phyloP scores from a whole-genome alignment of 371 early-diverging fungal species.

The Globomyces sp. region DNA sequence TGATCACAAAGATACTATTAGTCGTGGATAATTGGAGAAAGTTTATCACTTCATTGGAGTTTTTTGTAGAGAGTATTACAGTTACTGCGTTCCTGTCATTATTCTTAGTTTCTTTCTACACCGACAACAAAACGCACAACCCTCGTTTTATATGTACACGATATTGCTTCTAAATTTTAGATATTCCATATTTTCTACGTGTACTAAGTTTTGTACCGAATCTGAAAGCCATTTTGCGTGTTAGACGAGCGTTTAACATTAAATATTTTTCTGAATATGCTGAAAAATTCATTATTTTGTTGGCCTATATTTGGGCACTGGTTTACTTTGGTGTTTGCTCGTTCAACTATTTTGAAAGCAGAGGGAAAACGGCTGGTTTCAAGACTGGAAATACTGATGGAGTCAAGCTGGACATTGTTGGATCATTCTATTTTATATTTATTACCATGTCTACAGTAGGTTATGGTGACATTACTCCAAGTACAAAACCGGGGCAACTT shows the following conservation, averaged over 20 bases:
- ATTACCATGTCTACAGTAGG: constrained; percentile 74
- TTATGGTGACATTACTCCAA: constrained; percentile 76
- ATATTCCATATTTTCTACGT: constrained; percentile 45
- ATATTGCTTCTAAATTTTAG: neutral
- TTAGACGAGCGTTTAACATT: constrained; percentile 21
- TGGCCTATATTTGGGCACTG: constrained; percentile 61
- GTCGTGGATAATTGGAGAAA: too few species aligned
- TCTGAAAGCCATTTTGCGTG: constrained; percentile 32
- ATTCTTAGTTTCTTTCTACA: too few species aligned
- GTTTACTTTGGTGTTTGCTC: constrained; percentile 65
- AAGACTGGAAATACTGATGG: constrained; percentile 1
- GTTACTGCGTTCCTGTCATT: too few species aligned
- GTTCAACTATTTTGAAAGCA: constrained; percentile 11
- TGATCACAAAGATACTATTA: too few species aligned
- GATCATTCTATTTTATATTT: constrained; percentile 27
- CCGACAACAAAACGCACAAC: too few species aligned
- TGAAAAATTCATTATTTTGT: constrained; percentile 58
- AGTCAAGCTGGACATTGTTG: neutral
- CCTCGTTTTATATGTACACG: neutral
- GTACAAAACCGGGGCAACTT: constrained; percentile 56
- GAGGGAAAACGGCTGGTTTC: neutral
- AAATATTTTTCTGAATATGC: constrained; percentile 40
- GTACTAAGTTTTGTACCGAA: constrained; percentile 26
- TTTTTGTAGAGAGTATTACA: too few species aligned
- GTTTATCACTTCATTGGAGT: too few species aligned